Conservation (phyloP, 2,329 filamentous ascomycete species). For the Thielaviopsis musarum region DNA sequence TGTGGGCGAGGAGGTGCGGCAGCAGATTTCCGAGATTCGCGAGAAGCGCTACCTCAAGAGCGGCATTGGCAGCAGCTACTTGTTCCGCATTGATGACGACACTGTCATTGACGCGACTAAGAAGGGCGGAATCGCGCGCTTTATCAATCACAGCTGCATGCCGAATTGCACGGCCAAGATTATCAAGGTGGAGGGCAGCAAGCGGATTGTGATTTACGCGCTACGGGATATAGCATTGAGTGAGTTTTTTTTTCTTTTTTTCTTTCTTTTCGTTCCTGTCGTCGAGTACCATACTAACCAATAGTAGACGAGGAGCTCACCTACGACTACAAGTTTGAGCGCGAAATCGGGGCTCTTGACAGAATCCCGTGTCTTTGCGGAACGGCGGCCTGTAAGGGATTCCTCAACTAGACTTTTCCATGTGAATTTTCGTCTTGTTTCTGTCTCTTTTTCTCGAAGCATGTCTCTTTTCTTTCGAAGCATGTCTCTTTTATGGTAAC, state of each 20-base stretch:
- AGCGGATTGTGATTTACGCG: constrained; percentile 97
- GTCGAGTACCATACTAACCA: constrained; percentile 11
- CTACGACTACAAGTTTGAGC: constrained; percentile 99
- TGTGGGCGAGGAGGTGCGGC: constrained; percentile 90
- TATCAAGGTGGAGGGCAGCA: constrained; percentile 95
- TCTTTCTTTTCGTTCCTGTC: background rate
- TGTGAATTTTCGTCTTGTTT: background rate
- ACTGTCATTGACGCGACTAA: constrained; percentile 97
- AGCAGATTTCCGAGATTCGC: constrained; percentile 92
- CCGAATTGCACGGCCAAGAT: constrained; percentile 99
- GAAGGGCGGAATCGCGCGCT: constrained; percentile 91
- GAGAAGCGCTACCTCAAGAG: constrained; percentile 88
- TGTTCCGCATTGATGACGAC: constrained; percentile 96
- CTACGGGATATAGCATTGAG: constrained; percentile 87
- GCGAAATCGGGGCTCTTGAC: constrained; percentile 85
- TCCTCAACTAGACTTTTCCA: constrained; percentile 59
- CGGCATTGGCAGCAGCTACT: constrained; percentile 90
- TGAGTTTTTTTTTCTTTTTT: constrained; percentile 32
- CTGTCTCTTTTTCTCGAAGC: background rate
- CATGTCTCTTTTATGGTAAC: background rate
- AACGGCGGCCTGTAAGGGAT: constrained; percentile 91
- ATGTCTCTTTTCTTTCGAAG: background rate
- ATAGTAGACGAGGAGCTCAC: constrained; percentile 86
- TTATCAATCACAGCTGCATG: constrained; percentile 97
- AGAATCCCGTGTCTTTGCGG: constrained; percentile 96